Conservation (phyloP, 495 filamentous ascomycete species). For the Neurospora sp. region DNA sequence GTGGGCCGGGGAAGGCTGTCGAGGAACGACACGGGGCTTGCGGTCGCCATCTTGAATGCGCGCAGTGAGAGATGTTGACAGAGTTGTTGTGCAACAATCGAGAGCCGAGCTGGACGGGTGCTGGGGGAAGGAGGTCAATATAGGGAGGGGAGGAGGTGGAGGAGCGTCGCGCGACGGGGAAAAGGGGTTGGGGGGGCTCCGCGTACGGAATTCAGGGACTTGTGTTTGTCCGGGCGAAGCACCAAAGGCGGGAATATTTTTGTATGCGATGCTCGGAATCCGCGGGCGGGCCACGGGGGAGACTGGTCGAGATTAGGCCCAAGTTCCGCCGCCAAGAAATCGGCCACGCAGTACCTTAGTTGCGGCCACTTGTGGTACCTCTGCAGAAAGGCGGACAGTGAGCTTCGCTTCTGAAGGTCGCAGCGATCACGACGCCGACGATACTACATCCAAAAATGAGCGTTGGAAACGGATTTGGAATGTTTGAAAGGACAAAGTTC, state of each 20-base stretch:
- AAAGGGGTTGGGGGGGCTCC: background rate
- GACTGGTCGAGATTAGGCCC: slow-evolving; percentile 8
- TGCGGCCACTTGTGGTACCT: slow-evolving; percentile 1
- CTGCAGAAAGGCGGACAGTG: background rate
- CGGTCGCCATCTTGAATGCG: slow-evolving; percentile 29
- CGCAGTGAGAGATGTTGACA: background rate
- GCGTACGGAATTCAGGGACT: slow-evolving; percentile 1
- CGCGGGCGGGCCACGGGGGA: slow-evolving; percentile 1
- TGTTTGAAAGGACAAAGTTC: background rate
- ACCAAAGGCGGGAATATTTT: background rate
- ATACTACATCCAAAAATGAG: background rate
- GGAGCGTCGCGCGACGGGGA: background rate
- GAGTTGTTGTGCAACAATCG: background rate
- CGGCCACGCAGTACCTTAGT: slow-evolving; percentile 3
- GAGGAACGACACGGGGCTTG: slow-evolving; percentile 43
- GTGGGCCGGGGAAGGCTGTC: slow-evolving; percentile 63
- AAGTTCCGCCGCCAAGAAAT: slow-evolving; percentile 11
- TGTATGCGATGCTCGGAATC: background rate
- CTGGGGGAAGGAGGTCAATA: background rate
- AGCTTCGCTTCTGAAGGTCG: background rate
- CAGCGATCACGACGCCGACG: background rate
- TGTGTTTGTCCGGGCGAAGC: background rate
- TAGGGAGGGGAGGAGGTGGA: background rate
- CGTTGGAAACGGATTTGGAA: background rate
- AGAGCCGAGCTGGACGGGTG: background rate